These are phyloP conservation scores for Eleusine indica DNA, from an alignment of 176 grass and related monocot species.

Conservation along the genomic window DNA sequence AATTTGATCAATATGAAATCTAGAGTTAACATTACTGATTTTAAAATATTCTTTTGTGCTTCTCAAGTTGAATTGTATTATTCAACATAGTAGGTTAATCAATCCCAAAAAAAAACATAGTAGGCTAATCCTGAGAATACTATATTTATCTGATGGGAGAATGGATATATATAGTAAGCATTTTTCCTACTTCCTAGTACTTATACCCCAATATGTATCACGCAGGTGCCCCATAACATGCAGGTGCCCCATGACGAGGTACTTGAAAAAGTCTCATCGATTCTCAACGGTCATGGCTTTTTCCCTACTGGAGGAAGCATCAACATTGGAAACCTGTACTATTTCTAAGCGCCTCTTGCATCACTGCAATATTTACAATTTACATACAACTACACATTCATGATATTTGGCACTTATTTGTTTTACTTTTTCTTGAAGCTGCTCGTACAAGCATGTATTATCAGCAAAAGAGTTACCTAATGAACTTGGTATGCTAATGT, in stretches of 20 bases:
- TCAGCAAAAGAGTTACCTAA: neutral
- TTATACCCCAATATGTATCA: neutral
- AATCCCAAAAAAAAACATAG: too few relatives aligned
- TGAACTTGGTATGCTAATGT: neutral
- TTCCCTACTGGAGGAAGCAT: neutral
- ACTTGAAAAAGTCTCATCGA: conserved; percentile 10
- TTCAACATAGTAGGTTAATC: too few relatives aligned
- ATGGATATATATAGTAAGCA: too few relatives aligned
- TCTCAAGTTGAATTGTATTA: too few relatives aligned
- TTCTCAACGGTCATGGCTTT: conserved; percentile 11
- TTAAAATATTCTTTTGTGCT: too few relatives aligned
- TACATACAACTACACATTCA: neutral
- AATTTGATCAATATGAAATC: too few relatives aligned
- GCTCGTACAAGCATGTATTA: neutral
- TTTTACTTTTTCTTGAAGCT: conserved; percentile 20
- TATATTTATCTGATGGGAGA: too few relatives aligned
- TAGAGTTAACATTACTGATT: too few relatives aligned
- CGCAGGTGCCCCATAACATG: conserved; percentile 17
- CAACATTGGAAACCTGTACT: conserved; percentile 6
- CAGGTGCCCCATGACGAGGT: conserved; percentile 6
- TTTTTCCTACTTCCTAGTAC: neutral
- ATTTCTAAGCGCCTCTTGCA: neutral
- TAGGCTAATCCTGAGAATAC: too few relatives aligned
- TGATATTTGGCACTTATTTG: neutral
- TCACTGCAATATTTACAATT: neutral